Percentiles rank a stretch among this genome's conserved stretches.
Evolutionary conservation across 192 early-diverging fungal genomes (phyloP).

Genomic region (Obelidium mucronatum): DNA sequence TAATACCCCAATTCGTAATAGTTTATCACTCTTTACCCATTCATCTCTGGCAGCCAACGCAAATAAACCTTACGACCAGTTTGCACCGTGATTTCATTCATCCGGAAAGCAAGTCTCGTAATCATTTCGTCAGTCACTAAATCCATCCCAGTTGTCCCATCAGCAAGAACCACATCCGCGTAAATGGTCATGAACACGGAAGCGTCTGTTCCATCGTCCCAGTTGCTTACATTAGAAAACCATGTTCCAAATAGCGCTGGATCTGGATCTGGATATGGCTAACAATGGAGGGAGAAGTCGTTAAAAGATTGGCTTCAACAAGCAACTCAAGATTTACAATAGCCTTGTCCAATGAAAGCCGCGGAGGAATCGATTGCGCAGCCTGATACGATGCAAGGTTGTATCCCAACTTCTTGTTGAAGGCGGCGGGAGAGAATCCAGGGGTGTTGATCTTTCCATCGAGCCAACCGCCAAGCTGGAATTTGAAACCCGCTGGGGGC

Average conservation of each 20-base stretch:
- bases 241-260: not conserved
- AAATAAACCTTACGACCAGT: not conserved
- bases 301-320: too few relatives aligned
- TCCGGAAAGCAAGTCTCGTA: not conserved
- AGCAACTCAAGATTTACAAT: too few relatives aligned
- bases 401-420: conserved; percentile 1
- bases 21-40: not conserved
- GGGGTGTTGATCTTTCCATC: not conserved
- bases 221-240: not conserved
- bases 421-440: too few relatives aligned
- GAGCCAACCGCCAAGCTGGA: conserved; percentile 2
- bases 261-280: not conserved
- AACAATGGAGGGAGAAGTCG: too few relatives aligned
- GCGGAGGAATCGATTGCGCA: not conserved
- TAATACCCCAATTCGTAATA: too few relatives aligned
- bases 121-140: not conserved
- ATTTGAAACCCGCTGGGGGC: not conserved
- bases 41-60: not conserved
- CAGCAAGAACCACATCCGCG: not conserved
- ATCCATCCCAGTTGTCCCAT: not conserved
- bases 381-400: not conserved
- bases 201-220: conserved; percentile 8
- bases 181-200: conserved; percentile 5
- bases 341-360: not conserved
- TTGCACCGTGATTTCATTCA: not conserved